Evolutionary conservation across 2,329 filamentous ascomycete species (phyloP).

Genomic region (Colletotrichum camelliae): DNA sequence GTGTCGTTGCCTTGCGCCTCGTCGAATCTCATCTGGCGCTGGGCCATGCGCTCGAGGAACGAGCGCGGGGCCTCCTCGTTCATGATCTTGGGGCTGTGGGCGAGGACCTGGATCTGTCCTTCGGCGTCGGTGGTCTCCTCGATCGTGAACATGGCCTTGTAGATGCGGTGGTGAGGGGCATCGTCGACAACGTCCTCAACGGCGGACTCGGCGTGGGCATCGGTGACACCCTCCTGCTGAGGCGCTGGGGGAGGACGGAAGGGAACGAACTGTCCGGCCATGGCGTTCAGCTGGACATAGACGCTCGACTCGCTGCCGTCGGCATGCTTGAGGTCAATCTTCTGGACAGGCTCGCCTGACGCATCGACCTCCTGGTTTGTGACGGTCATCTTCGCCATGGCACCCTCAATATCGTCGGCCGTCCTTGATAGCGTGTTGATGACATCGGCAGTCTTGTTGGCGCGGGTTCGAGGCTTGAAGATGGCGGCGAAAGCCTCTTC

Average conservation of each 20-base stretch:
- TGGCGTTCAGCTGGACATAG: constrained; percentile 70
- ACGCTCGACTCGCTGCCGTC: constrained; percentile 64
- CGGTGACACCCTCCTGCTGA: constrained; percentile 54
- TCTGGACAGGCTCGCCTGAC: constrained; percentile 51
- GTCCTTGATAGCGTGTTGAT: constrained; percentile 70
- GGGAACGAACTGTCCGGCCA: constrained; percentile 75
- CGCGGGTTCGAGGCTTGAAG: constrained; percentile 66
- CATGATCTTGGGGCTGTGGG: constrained; percentile 64
- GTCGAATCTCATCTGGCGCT: constrained; percentile 66
- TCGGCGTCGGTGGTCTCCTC: constrained; percentile 68
- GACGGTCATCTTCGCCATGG: constrained; percentile 59
- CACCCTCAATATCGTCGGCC: constrained; percentile 64
- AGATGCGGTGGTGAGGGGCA: constrained; percentile 55
- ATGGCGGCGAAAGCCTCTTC: constrained; percentile 83
- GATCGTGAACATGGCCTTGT: constrained; percentile 70
- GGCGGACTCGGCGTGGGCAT: constrained; percentile 33
- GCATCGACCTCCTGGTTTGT: constrained; percentile 45
- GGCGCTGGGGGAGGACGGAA: constrained; percentile 88
- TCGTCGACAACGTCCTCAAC: constrained; percentile 40
- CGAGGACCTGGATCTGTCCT: constrained; percentile 65
- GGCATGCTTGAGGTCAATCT: constrained; percentile 59
- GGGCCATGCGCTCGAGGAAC: constrained; percentile 75
- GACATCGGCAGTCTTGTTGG: constrained; percentile 62
- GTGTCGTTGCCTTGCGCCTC: constrained; percentile 52
- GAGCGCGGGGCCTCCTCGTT: constrained; percentile 53